Conservation (phyloP, 495 filamentous ascomycete genomes). For the Platismatia glauca region DNA sequence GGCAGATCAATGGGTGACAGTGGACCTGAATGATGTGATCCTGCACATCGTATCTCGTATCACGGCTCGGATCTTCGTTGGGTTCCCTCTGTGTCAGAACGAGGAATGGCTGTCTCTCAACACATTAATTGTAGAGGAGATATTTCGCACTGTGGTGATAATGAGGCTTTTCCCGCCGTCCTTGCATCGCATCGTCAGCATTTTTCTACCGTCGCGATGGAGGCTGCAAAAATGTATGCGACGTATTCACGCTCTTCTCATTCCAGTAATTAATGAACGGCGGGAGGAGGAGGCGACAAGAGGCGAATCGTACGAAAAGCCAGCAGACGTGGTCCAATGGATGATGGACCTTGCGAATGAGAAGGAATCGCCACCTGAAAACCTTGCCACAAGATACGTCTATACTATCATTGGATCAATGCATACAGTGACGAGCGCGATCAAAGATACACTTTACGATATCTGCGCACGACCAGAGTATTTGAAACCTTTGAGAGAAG, state of each 20-base stretch:
- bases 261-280: not conserved
- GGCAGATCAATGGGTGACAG: not conserved
- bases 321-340: slow-evolving; percentile 30
- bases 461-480: slow-evolving; percentile 41
- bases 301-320: slow-evolving; percentile 16
- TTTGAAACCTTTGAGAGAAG: slow-evolving; percentile 41
- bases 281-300: slow-evolving; percentile 17
- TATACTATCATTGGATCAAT: slow-evolving; percentile 29
- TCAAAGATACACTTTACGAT: slow-evolving; percentile 31
- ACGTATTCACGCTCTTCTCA: not conserved
- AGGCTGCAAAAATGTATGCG: not conserved
- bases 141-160: not conserved
- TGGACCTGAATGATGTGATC: not conserved
- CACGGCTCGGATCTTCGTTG: not conserved
- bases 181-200: not conserved
- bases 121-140: not conserved
- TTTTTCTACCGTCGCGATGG: not conserved
- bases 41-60: not conserved
- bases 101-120: not conserved
- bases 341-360: slow-evolving; percentile 21
- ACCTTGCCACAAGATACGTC: slow-evolving; percentile 23
- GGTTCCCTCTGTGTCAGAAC: not conserved
- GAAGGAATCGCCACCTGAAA: not conserved
- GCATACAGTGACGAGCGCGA: slow-evolving; percentile 19
- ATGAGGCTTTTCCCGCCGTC: not conserved